phyloP scores from a whole-genome alignment of 495 filamentous ascomycete species.

The Neurospora sp. region DNA sequence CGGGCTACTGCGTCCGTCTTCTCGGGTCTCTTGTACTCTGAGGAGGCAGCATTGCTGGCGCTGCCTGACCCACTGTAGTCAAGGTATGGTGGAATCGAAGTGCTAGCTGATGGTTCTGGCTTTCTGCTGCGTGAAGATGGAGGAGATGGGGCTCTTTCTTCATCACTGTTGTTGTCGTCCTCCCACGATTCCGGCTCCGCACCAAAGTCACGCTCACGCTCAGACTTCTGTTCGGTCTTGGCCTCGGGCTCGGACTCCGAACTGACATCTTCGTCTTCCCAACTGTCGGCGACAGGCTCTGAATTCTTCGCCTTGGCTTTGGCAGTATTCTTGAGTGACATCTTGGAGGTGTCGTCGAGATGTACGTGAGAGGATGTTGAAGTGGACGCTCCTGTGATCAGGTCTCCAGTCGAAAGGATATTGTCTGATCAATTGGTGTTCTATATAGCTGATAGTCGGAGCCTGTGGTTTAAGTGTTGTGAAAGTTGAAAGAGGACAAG shows the following conservation, averaged over 20 bases:
- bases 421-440: not conserved
- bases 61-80: conserved; percentile 8
- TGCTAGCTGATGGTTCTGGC: not conserved
- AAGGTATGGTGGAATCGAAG: not conserved
- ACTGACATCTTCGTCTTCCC: conserved; percentile 64
- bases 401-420: not conserved
- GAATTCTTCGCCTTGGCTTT: conserved; percentile 24
- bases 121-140: not conserved
- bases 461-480: not conserved
- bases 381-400: not conserved
- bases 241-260: conserved; percentile 29
- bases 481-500: not conserved
- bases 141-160: not conserved
- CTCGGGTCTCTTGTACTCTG: conserved; percentile 50
- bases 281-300: conserved; percentile 59
- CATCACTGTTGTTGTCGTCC: not conserved
- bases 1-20: conserved; percentile 88
- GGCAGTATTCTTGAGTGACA: conserved; percentile 23
- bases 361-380: not conserved
- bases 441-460: not conserved
- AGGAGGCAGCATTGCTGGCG: conserved; percentile 1
- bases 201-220: conserved; percentile 3
- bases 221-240: conserved; percentile 11
- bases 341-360: conserved; percentile 10
- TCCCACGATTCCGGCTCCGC: not conserved